Evolutionary conservation across 140 eudicot genomes (phyloP).

Genomic region (Oenanthe javanica): DNA sequence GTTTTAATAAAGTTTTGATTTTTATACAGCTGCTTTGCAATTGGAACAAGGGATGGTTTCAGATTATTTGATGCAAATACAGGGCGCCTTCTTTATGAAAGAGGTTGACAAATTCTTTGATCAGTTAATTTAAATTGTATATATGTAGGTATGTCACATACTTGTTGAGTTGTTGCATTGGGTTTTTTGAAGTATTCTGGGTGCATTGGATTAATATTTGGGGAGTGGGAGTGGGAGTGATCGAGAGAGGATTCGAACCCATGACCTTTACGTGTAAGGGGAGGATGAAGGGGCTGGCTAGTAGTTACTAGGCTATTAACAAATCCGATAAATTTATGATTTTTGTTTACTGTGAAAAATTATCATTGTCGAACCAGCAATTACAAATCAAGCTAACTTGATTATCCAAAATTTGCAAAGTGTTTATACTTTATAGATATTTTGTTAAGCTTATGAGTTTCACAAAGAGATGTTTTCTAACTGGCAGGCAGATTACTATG

Average conservation of each 20-base stretch:
- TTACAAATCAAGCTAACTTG: not conserved
- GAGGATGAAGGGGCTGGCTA: not conserved
- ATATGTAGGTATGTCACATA: not conserved
- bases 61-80: slow-evolving; percentile 62
- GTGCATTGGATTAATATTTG: not conserved
- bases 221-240: not conserved
- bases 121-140: too few relatives aligned
- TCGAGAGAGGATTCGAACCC: not conserved
- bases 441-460: not conserved
- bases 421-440: not conserved
- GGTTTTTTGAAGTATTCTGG: too few relatives aligned
- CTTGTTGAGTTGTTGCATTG: not conserved
- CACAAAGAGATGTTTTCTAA: not conserved
- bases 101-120: slow-evolving; percentile 31
- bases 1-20: slow-evolving; percentile 2
- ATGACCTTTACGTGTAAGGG: not conserved
- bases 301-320: too few relatives aligned
- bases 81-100: slow-evolving; percentile 61
- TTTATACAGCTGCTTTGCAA: slow-evolving; percentile 61
- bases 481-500: not conserved
- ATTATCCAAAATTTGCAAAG: not conserved
- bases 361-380: not conserved
- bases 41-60: slow-evolving; percentile 83
- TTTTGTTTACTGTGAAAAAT: not conserved
- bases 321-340: not conserved